Evolutionary conservation across 192 early-diverging fungal species (phyloP), one percentile per base, ranked within the genome.

Genomic region (Rhizophagus sp.): DNA sequence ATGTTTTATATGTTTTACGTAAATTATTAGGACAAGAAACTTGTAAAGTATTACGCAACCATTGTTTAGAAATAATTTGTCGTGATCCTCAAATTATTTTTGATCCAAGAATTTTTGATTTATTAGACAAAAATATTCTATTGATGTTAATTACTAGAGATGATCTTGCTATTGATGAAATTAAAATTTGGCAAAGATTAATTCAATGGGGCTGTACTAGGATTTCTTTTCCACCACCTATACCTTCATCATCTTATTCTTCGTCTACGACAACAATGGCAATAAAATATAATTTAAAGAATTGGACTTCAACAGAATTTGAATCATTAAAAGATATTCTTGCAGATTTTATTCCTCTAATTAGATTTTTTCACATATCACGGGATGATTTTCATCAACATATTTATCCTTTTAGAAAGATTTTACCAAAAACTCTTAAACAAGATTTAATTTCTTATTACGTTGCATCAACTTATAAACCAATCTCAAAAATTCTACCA

Each of bases 201-300:
- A 66, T 78, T 78, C 12, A 68, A 66, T 77, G 76, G 76, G 76
- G 76, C 19, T 41, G 64, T n/a, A 25, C 75, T 13, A 47, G 44
- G 44, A 47, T 47, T 11, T 47, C 44, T 47, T 47, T 47, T 12
- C 44, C 44, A 12, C 44, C 44, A 47, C 44, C 44, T 47, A 47
- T 47, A 47, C 11, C 44, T 12, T 47, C 44, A 12, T 44, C 44
- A 11, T 47, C 75, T 24, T 24, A 7, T 5, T 27, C 62, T 34
- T 34, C 27, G 33, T 13, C 36, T 41, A 41, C 5, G 7, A 41
- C 39, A 8, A 41, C 39, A 9, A 41, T 8, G 39, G 8, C 39
- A 41, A 41, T 8, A 41, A 41, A 41, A 33, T 34, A 75, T 34
- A 57, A 75, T 39, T n/a, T 76, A 36, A 24, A 63, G 15, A 36